Base-by-base conservation (phyloP, 331 rosid species). In the Erythrophleum ivorense region DNA sequence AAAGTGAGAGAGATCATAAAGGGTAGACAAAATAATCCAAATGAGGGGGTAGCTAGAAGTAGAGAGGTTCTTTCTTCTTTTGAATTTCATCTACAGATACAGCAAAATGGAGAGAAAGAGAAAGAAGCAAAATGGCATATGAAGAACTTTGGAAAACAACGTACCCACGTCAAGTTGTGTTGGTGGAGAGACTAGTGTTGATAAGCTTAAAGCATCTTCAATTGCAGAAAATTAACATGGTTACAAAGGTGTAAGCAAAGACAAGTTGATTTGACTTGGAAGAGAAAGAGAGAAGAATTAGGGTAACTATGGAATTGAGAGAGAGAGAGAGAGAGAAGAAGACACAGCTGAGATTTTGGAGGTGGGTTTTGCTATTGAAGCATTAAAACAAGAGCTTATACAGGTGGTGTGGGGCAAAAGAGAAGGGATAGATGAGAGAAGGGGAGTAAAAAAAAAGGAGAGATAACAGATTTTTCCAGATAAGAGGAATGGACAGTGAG, bases 341-440 rank as follows among this genome's bases (percentile, higher is more conserved):
- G 18, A 50, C 54, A 59, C 36, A 81, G 43, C 75, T 24, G 81
- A 81, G 78, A 11, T 36, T 82, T 63, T 81, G 69, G 53, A 75
- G 81, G 87, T 79, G 89, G 87, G 84, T 84, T 85, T 87, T 78
- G 85, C 72, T 54, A 72, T 89, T 69, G 88, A 87, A 82, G 88
- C 88, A 84, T 91, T 86, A 24, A 86, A 84, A 84, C 90, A 77
- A 69, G 87, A 72, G 88, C 81, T 88, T 85, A 90, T 88, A 85
- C 87, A 48, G 59, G 77, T 81, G 78, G 86, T 68, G 87, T 36
- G 87, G 83, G 87, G 78, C 73, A 66, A 85, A 71, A 78, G 53
- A 77, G 33, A 21, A 40, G 60, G 29, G 33, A 50, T 5, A 31
- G 71, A 75, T 16, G 81, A 34, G 29, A 46, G 68, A 76, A 34